Conservation (phyloP, 306 rosid species). For the Senna siamea region DNA sequence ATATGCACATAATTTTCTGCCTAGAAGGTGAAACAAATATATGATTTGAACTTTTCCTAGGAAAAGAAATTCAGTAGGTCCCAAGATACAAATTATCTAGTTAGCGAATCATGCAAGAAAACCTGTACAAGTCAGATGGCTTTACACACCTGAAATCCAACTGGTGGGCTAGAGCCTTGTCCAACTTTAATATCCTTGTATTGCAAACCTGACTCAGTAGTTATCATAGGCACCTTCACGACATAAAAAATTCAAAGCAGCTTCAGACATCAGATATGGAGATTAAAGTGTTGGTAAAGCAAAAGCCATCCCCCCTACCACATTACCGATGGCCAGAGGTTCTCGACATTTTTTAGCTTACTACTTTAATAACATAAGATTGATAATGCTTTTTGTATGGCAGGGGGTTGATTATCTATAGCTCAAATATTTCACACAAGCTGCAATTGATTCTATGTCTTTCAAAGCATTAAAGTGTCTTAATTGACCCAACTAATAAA, state of each 20-base stretch:
- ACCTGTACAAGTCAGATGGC: conserved; percentile 32
- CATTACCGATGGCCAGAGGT: conserved; percentile 6
- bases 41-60: neutral
- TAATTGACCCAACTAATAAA: neutral
- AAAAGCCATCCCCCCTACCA: too few relatives aligned
- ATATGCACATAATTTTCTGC: conserved; percentile 8
- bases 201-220: conserved; percentile 90
- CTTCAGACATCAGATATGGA: conserved; percentile 32
- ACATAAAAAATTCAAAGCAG: conserved; percentile 33
- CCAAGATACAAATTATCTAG: conserved; percentile 5
- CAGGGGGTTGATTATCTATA: conserved; percentile 6
- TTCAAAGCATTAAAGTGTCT: neutral
- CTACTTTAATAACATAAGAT: conserved; percentile 1
- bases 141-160: conserved; percentile 85
- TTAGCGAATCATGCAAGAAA: conserved; percentile 28
- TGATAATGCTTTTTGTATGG: conserved; percentile 1
- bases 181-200: conserved; percentile 92
- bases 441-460: conserved; percentile 21
- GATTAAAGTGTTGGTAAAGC: conserved; percentile 4
- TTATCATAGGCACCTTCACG: conserved; percentile 78
- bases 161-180: conserved; percentile 86
- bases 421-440: neutral
- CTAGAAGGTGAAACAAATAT: conserved; percentile 13
- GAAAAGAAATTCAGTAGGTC: conserved; percentile 23
- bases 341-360: conserved; percentile 8